Evolutionary conservation across 2,329 filamentous ascomycete species (phyloP), one percentile per base, ranked within the genome.

Genomic region (Botryotinia narcissicola): DNA sequence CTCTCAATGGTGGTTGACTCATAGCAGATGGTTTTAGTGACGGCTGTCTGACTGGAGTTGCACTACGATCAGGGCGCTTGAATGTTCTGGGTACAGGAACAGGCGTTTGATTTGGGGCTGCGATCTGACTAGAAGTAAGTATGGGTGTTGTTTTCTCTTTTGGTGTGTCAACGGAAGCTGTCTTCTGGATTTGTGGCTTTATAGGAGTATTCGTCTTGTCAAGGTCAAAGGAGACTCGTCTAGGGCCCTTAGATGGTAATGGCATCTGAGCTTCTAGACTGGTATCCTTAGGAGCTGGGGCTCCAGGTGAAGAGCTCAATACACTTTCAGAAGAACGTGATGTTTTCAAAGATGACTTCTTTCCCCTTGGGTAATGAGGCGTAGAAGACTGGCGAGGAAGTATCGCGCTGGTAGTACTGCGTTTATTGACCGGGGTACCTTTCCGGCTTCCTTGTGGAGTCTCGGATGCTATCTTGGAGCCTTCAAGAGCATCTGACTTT

Each of bases 311-410:
- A 20, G 76, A 77, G 70, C 75, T 78, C 69, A 32, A 66, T 16
- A 74, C 22, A 4, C 73, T 71, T 61, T 77, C 76, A n/a, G 76
- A 77, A 46, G 78, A 77, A 29, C 48, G 51, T 32, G 68, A 73
- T 57, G 32, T 68, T 37, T 77, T 80, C 8, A 79, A 60, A 66
- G 76, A 73, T 18, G 78, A 78, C 63, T 78, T 80, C 46, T 76
- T 75, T 18, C 77, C 76, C 40, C 44, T 73, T 25, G 79, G 78
- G 46, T 80, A 76, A 59, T 77, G 77, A 2, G 78, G 73, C 20
- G 79, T 80, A 2, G 77, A 76, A 6, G 78, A 79, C 60, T 76
- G 75, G 20, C 66, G 66, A 46, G 74, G 73, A 20, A 75, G 75
- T 42, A 76, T 74, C 8, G 74, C 70, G 8, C 73, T 67, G 32